Base-by-base conservation (phyloP, 352 stramenopile genomes). In the Pythium utonaiense region DNA sequence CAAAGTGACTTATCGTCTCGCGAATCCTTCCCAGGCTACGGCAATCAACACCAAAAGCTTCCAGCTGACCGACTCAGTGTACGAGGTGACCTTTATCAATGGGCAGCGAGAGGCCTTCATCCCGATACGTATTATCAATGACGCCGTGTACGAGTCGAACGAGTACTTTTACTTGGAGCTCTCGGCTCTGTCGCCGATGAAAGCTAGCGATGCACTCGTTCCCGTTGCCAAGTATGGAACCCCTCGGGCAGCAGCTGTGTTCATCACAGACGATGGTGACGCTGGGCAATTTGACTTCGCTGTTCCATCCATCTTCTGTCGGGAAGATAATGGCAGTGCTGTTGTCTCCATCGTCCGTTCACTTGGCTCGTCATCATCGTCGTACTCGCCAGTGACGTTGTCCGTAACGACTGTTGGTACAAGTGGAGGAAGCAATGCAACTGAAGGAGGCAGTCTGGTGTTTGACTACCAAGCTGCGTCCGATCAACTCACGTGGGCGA, bases 111-210 rank as follows among this genome's bases (percentile, higher is more conserved):
- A 76, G 55, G 77, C 69, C 0, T 71, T 63, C 12, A 77, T 91
- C 36, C 60, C 57, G 8, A 66, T 91, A 31, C 60, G 69, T 1
- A 73, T 88, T 57, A 77, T 89, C 53, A 82, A 89, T 48, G 80
- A 88, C 38, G 36, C 45, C 9, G 64, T 82, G 22, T 91, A 88
- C 50, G 77, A 88, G 40, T 64, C 74, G 9, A 84, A 79, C 21
- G 76, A 88, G 56, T 87, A 78, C 48, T 91, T 88, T 58, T 90
- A 75, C 40, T 48, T 91, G 3, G 69, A 86, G 28, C 72, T 91
- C 17, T 69, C 64, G 17, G 50, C 67, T 0, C 61, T 78, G 16
- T 25, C 51, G 7, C 70, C 73, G 1, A 75, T 57, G 21, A 77
- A 78, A 69, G 53, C 54, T 6, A 71, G 48, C 12, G 70, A 74